These are phyloP conservation scores for Suillus brevipes DNA, from an alignment of 768 basidiomycete genomes.

Conservation along the genomic window DNA sequence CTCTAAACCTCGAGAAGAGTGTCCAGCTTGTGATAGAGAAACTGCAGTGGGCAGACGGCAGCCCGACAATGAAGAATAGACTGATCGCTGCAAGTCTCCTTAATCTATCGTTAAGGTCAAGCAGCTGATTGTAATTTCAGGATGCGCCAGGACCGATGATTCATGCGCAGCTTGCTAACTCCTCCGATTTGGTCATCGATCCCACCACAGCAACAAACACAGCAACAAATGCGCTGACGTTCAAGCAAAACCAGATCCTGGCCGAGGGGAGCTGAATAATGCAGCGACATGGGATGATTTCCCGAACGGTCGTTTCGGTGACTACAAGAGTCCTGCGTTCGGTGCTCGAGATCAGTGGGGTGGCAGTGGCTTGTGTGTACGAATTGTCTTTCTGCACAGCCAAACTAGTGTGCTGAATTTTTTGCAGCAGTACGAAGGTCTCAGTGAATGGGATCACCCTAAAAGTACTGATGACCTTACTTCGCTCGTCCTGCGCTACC, in stretches of 20 bases:
- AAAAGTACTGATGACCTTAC: slow-evolving; percentile 68
- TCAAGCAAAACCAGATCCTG: slow-evolving; percentile 53
- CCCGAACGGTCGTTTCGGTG: slow-evolving; percentile 97
- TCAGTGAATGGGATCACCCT: slow-evolving; percentile 75
- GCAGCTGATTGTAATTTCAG: slow-evolving; percentile 28
- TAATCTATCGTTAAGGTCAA: slow-evolving; percentile 8
- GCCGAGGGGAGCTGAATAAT: slow-evolving; percentile 73
- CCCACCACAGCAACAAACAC: slow-evolving; percentile 63
- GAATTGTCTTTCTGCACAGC: slow-evolving; percentile 14
- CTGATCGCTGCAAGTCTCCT: slow-evolving; percentile 57
- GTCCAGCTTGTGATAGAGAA: slow-evolving; percentile 81
- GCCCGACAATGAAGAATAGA: slow-evolving; percentile 51
- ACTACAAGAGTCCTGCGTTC: slow-evolving; percentile 95
- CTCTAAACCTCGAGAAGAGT: slow-evolving; percentile 95
- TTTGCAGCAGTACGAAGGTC: slow-evolving; percentile 56
- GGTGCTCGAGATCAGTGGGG: slow-evolving; percentile 82
- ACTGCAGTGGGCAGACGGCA: slow-evolving; percentile 66
- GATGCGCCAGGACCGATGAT: slow-evolving; percentile 38
- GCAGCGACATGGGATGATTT: slow-evolving; percentile 92
- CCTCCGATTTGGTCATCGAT: slow-evolving; percentile 52
- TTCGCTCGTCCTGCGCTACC: slow-evolving; percentile 74
- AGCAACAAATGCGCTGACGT: slow-evolving; percentile 57
- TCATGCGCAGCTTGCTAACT: slow-evolving; percentile 28
- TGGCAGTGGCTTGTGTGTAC: slow-evolving; percentile 59
- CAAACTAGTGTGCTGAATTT: background rate